Evolutionary conservation across 768 basidiomycete species (phyloP).

Genomic region (Lactarius evosmus): DNA sequence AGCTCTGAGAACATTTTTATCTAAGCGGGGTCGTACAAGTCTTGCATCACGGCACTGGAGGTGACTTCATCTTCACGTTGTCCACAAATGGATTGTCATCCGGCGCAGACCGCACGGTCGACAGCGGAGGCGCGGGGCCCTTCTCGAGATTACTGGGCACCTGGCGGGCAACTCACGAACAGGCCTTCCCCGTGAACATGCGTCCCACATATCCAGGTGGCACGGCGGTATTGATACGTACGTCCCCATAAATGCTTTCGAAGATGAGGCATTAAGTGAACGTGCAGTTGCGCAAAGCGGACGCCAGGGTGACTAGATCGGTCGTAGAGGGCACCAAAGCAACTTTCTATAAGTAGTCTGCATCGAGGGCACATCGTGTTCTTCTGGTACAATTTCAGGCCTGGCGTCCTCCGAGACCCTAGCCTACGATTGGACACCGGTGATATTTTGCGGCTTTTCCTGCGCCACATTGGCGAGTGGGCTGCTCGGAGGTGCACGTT

Average conservation of each 20-base stretch:
- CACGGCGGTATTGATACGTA: constrained; percentile 74
- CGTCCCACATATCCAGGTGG: constrained; percentile 45
- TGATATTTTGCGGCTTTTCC: constrained; percentile 76
- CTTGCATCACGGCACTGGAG: too few relatives aligned
- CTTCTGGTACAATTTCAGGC: constrained; percentile 72
- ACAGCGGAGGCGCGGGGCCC: too few relatives aligned
- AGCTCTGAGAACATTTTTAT: constrained; percentile 66
- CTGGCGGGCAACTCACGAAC: constrained; percentile 53
- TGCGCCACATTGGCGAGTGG: constrained; percentile 81
- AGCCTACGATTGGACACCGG: constrained; percentile 83
- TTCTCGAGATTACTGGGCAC: too few relatives aligned
- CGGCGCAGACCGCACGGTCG: too few relatives aligned
- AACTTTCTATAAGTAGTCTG: constrained; percentile 41
- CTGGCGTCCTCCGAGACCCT: constrained; percentile 76
- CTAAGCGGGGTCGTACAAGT: too few relatives aligned
- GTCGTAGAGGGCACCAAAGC: constrained; percentile 28
- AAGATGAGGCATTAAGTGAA: not conserved
- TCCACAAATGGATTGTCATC: too few relatives aligned
- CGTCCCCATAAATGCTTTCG: constrained; percentile 14
- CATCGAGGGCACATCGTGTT: constrained; percentile 51
- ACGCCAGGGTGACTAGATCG: constrained; percentile 72
- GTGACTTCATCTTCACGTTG: too few relatives aligned
- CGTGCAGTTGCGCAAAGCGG: constrained; percentile 54
- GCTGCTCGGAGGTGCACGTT: constrained; percentile 51
- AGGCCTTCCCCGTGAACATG: not conserved